phyloP scores from a whole-genome alignment of 257 asterid species.

The Apocynum venetum region DNA sequence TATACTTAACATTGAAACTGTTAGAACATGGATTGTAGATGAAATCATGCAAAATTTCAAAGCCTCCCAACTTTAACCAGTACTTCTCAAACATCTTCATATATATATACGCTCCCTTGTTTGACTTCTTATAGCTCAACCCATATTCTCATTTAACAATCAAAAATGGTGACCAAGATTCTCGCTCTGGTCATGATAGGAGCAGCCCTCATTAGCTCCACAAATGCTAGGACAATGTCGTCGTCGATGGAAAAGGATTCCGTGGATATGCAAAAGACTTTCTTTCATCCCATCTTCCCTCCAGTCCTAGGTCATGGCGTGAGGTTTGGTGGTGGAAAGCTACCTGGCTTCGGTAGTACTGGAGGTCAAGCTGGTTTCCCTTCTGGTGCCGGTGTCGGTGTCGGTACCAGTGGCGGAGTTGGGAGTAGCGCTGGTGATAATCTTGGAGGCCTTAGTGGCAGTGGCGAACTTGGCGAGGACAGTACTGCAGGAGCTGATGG shows the following conservation, averaged over 20 bases:
- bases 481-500: neutral
- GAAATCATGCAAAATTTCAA: neutral
- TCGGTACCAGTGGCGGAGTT: neutral
- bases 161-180: conserved; percentile 24
- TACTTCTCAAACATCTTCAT: neutral
- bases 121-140: conserved; percentile 3
- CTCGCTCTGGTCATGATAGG: conserved; percentile 11
- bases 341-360: conserved; percentile 6
- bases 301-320: conserved; percentile 24
- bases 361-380: conserved; percentile 16
- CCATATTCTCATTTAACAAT: neutral
- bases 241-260: neutral
- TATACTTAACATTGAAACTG: conserved; percentile 4
- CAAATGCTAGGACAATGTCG: conserved; percentile 8
- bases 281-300: conserved; percentile 25
- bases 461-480: neutral
- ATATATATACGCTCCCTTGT: conserved; percentile 7
- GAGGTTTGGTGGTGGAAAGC: conserved; percentile 8
- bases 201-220: conserved; percentile 11
- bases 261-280: conserved; percentile 19
- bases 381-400: conserved; percentile 11
- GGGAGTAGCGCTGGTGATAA: neutral
- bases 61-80: conserved; percentile 3
- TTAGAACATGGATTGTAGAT: conserved; percentile 14
- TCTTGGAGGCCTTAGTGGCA: neutral